Base-by-base conservation (phyloP, 2,329 filamentous ascomycete genomes). In the Paecilomyces dactylethromorphus region DNA sequence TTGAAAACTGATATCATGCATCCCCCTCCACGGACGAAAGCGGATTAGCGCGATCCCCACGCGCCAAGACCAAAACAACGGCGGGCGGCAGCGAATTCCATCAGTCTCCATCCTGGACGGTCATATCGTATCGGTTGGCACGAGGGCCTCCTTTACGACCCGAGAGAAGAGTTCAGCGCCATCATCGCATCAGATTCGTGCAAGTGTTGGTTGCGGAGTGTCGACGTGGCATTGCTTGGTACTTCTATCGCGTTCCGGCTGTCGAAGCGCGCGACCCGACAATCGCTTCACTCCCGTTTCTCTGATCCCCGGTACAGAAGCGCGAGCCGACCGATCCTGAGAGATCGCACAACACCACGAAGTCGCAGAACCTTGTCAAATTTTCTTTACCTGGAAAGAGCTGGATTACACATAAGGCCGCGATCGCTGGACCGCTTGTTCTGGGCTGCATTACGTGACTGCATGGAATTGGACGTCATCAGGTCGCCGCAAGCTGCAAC, bases 31-130 rank as follows among this genome's bases (percentile, higher is more conserved):
- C 26, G 6, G 29, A 69, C 70, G 50, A 65, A 73, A 73, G 32
- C 13, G 63, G 69, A 59, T 65, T 74, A 73, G 71, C 65, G 70
- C 57, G 56, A 50, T 63, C 65, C 69, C 69, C 71, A 72, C 71
- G 70, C 71, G 70, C 69, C 66, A 70, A 68, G 65, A 73, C 71
- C 71, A 73, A 74, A 74, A 73, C 70, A 74, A 74, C 69, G 69
- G 71, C 71, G 71, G 72, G 70, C 66, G 6, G 51, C 56, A 59
- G 64, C 22, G 50, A 53, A 53, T 53, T 62, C 62, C 60, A 55
- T 39, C 35, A 39, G 35, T n/a, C 35, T 39, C 35, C 10, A 39
- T 39, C 15, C 35, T 15, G 6, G 35, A 39, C 35, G 35, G 35
- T n/a, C 35, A 39, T 39, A n/a, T 39, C 35, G 18, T 39, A 39